Evolutionary conservation across 371 early-diverging fungal genomes (phyloP), one percentile per base, ranked within the genome.

Genomic region (Dinochytrium kinnereticum): DNA sequence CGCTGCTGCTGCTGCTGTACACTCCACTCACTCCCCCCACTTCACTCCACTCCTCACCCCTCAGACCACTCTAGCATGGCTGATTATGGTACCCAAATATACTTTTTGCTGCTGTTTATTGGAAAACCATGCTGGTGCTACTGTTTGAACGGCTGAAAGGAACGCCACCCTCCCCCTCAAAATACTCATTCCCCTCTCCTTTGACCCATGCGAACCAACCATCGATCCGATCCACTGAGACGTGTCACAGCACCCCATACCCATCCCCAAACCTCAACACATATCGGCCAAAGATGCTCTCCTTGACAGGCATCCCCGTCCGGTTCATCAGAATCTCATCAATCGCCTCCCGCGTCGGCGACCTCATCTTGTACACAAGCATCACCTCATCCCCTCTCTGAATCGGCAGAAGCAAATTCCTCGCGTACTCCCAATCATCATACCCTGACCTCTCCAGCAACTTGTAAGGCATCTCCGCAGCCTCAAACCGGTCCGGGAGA

Each of bases 371-470:
- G 24, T 26, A 19, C 7, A 19, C 44, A 7, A 44, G 19, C 44
- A 19, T 13, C 7, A 44, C 19, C 44, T 44, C 44, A 10, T 30
- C 7, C 24, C 26, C 57, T 26, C 17, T 19, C 30, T 55, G 10
- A 15, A 26, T 30, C 15, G 57, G 57, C 57, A 55, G 7, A 10
- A 55, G 10, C 57, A 61, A 36, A 31, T 26, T 34, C 34, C 36
- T 61, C 34, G 61, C 61, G 34, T 61, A 61, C 61, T 61, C 61
- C 61, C 61, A 61, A 34, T 61, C 61, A 33, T 61, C 61, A 26
- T 61, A 61, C n/a, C 37, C 37, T 7, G 13, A 13, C 10, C 5
- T 36, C 36, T 61, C 37, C 28, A 61, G 26, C 10, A 61, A 24
- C 30, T 15, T 28, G 24, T 61, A 61, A 7, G 61, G 61, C 5